Evolutionary conservation across 1,284 basidiomycete species (phyloP), one percentile per base, ranked within the genome.

Genomic region (Pseudozyma sp.): DNA sequence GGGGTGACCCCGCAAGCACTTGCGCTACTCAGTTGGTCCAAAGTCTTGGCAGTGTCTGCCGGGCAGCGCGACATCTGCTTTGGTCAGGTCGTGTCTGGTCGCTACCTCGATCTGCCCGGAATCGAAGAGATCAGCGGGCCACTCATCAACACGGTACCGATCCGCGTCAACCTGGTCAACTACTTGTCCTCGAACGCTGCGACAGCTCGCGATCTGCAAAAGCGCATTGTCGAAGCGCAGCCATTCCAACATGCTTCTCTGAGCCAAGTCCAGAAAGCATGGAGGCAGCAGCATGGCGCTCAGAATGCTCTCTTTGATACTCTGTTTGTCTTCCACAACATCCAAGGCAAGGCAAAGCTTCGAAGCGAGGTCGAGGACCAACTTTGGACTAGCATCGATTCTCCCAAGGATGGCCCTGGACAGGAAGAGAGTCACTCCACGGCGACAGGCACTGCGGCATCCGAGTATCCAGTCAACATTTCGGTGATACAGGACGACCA

Each of bases 391-490:
- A 9, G 35, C 1, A 9, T 50, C 13, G 24, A 50, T 3, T 14
- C 35, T 9, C 30, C 34, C 5, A 24, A 50, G 24, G 37, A 7
- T 11, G 16, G 24, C 13, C 19, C 30, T 11, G 35, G 10, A 9
- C 2, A 17, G 13, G 8, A 3, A 29, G 34, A 37, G 7, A 30
- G 35, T 16, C n/a, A 5, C 4, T 13, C 48, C 3, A 50, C 35
- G 35, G 14, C 37, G 13, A 14, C n/a, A 29, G n/a, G 16, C 17
- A 43, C 47, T 17, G 48, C 49, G 14, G 48, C 61, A n/a, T 63
- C 61, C 34, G 61, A 63, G 45, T 63, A 63, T 44, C 61, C 61
- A 6, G 53, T 56, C 34, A 63, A 56, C 43, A 56, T 63, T 30
- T 55, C 61, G 10, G 53, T 56, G 10, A 48, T 56, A 19, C 61